Evolutionary conservation across 202 grass and related monocot species (phyloP).

Genomic region (Setaria italica): DNA sequence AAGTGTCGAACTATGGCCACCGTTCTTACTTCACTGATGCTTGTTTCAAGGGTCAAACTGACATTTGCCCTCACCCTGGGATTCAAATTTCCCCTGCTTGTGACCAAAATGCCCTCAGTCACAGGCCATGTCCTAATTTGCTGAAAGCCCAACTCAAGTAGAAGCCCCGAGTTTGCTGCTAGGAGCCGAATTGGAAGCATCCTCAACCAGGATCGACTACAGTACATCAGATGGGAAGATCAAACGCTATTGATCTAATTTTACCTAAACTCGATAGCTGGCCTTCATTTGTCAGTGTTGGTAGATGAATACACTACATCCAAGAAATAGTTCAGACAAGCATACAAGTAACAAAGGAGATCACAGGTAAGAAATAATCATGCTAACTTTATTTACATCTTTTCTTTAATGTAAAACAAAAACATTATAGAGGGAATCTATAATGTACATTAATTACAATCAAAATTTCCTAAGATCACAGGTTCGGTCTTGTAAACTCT

Average conservation of each 20-base stretch:
- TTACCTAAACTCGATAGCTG: too few species aligned
- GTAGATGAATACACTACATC: neutral
- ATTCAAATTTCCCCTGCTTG: neutral
- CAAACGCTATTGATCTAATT: neutral
- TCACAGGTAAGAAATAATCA: neutral
- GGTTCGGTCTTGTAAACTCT: neutral
- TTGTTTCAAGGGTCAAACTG: too few species aligned
- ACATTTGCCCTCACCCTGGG: neutral
- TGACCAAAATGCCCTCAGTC: neutral
- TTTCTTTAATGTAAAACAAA: neutral
- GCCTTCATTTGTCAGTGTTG: too few species aligned
- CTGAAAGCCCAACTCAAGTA: neutral
- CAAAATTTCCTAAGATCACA: constrained; percentile 59
- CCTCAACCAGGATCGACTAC: neutral
- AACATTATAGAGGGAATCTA: constrained; percentile 16
- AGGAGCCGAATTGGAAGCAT: neutral
- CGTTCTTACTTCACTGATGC: too few species aligned
- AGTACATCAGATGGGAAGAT: neutral
- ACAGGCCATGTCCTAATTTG: neutral
- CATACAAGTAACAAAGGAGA: neutral
- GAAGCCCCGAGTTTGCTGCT: neutral
- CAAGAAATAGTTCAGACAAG: constrained; percentile 15
- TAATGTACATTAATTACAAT: constrained; percentile 43
- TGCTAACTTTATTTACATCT: constrained; percentile 45
- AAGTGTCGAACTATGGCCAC: too few species aligned